Percentiles rank a stretch among this genome's conserved stretches.
phyloP scores from a whole-genome alignment of 2,329 filamentous ascomycete genomes.

The Cercospora sojina region DNA sequence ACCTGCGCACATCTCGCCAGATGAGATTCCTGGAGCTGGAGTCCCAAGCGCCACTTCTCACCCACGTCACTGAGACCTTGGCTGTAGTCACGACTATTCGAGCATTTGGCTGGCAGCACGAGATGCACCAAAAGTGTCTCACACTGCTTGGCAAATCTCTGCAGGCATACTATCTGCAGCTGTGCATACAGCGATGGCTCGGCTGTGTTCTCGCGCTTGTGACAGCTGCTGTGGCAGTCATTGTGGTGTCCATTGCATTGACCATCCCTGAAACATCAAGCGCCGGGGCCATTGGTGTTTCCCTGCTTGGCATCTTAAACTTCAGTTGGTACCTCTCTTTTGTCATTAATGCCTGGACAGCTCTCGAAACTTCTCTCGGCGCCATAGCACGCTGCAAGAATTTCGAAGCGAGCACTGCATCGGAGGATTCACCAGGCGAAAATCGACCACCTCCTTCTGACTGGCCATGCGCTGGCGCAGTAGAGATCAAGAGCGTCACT shows the following conservation, averaged over 20 bases:
- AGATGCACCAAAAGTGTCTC: conserved; percentile 42
- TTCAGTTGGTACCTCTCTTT: conserved; percentile 55
- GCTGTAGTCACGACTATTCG: conserved; percentile 52
- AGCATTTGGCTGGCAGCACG: conserved; percentile 52
- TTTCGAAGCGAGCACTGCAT: conserved; percentile 49
- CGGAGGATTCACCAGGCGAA: conserved; percentile 58
- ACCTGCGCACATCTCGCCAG: conserved; percentile 50
- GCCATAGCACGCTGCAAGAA: conserved; percentile 56
- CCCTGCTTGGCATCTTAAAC: conserved; percentile 54
- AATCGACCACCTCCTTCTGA: conserved; percentile 63
- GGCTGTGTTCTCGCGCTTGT: conserved; percentile 44
- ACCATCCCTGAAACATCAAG: conserved; percentile 39
- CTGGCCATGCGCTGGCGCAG: conserved; percentile 71
- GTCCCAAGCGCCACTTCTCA: conserved; percentile 49
- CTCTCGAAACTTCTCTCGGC: conserved; percentile 58
- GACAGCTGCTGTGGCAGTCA: conserved; percentile 37
- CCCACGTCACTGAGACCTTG: conserved; percentile 54
- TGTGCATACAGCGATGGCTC: conserved; percentile 49
- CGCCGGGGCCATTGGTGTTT: conserved; percentile 49
- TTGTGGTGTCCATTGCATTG: conserved; percentile 38
- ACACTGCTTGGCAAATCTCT: conserved; percentile 44
- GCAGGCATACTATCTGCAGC: conserved; percentile 47
- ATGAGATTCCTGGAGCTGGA: conserved; percentile 56
- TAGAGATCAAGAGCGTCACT: conserved; percentile 68
- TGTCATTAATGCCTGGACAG: conserved; percentile 56